Percentiles rank a stretch among this genome's conserved stretches.
Conservation (phyloP, 306 rosid species). For the Erythrophleum fordii region DNA sequence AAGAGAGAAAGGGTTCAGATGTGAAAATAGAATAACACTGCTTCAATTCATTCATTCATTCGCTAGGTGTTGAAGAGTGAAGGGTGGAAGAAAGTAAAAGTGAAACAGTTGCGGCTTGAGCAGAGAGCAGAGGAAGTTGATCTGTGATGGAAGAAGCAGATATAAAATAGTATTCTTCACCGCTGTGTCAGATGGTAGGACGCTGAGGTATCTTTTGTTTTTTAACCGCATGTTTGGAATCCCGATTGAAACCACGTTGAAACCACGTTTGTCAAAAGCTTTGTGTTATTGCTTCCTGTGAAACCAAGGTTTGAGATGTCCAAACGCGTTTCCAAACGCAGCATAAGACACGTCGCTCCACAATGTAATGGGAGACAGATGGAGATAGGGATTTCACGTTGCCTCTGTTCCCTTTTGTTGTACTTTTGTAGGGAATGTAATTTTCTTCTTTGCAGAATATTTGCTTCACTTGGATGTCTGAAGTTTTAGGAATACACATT, state of each 20-base stretch:
- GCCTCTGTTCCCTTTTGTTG: constrained; percentile 1
- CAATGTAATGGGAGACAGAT: constrained; percentile 43
- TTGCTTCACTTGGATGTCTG: too few species aligned
- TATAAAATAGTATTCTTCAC: constrained; percentile 48
- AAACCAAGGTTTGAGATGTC: too few species aligned
- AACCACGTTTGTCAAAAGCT: too few species aligned
- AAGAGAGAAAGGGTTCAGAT: neutral
- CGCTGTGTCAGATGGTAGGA: constrained; percentile 70
- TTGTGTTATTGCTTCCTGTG: too few species aligned
- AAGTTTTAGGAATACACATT: too few species aligned
- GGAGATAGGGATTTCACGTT: constrained; percentile 40
- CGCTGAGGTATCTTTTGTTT: constrained; percentile 68
- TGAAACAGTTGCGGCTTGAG: constrained; percentile 17
- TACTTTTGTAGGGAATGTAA: too few species aligned
- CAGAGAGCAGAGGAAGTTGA: neutral
- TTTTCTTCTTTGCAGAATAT: too few species aligned
- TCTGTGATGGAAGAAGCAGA: neutral
- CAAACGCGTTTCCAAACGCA: too few species aligned
- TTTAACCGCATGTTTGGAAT: too few species aligned
- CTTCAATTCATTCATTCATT: constrained; percentile 12
- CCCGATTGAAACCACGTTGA: too few species aligned
- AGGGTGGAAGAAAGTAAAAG: neutral
- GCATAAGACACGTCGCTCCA: constrained; percentile 79
- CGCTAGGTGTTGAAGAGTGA: neutral
- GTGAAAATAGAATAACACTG: constrained; percentile 19